Base-by-base conservation (phyloP, 1,284 basidiomycete genomes). In the Sphaerobolus stellatus region DNA sequence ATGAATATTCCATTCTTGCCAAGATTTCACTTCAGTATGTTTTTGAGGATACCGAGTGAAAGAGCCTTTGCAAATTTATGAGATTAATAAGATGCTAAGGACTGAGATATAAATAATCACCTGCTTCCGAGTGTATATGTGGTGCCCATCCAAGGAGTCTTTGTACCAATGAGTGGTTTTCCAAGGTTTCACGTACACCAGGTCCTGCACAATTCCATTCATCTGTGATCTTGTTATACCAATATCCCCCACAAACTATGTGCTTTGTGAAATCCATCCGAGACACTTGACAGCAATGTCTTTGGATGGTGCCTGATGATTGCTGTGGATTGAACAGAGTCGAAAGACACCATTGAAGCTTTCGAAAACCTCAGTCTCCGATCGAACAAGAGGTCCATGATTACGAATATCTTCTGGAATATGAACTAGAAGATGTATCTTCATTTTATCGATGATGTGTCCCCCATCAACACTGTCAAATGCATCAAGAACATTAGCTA, bases 401-500 rank as follows among this genome's bases (percentile, higher is more conserved):
- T 59, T 59, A 4, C 53, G 47, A 11, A 70, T 60, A 47, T 69
- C 62, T 2, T 34, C 30, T 0, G 54, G 51, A 0, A 70, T 51
- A 46, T 70, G 68, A 0, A 63, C 52, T 14, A 69, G 51, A 1
- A 70, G 36, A 49, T 70, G 67, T 48, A 68, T 66, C 34, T 70
- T 69, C 0, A 65, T 60, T 48, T 68, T 70, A 49, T 68, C 67
- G 54, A 67, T 43, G 25, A 43, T 43, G 18, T 20, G 18, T 7
- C 18, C 18, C 8, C 18, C 18, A 41, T 71, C 66, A 22, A 72
- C 50, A 2, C 41, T 14, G 0, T 63, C 67, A 8, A 64, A 59
- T 2, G 61, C 31, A 56, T 74, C 66, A 13, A 75, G 66, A 3
- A 75, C 64, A 60, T 74, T 73, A 0, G 58, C 64, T 11, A 67